Evolutionary conservation across 1,284 basidiomycete genomes (phyloP), one percentile per base, ranked within the genome.

Genomic region (Golubevia pallescens): DNA sequence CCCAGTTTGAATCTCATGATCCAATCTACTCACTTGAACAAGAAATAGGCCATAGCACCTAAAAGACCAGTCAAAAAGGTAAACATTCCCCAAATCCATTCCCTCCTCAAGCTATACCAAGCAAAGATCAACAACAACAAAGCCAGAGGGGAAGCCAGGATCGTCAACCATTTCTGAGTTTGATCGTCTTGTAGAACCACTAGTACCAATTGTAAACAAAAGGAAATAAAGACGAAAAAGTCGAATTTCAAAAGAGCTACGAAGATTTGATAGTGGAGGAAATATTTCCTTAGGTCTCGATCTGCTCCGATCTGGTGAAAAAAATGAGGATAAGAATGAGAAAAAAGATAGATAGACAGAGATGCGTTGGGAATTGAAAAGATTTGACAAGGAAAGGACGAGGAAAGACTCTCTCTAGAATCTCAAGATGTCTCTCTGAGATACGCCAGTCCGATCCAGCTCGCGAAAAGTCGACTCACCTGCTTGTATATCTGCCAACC

Each of bases 401-500:
- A n/a, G n/a, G n/a, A n/a, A n/a, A n/a, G n/a, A n/a, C 34, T 38
- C 10, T 38, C 34, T 38, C 34, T 5, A 38, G 5, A 5, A 10
- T 10, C 34, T 10, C 34, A 38, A 38, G 5, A 5, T 38, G 3
- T 38, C 34, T n/a, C 34, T 38, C 10, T 38, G 34, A 38, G 5
- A 38, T 5, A 38, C n/a, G n/a, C n/a, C n/a, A n/a, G n/a, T n/a
- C n/a, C n/a, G n/a, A n/a, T n/a, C n/a, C n/a, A n/a, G n/a, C n/a
- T n/a, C n/a, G n/a, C n/a, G n/a, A n/a, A n/a, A n/a, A n/a, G n/a
- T n/a, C n/a, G n/a, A 38, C 34, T 38, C 34, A 38, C 34, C 34
- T 38, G 68, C 60, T 75, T 76, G 71, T 80, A 80, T 52, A 80
- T 75, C 53, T 77, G 70, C 76, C 77, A 78, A 34, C 77, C 77